phyloP scores from a whole-genome alignment of 768 basidiomycete genomes.

The Lentinula detonsa region DNA sequence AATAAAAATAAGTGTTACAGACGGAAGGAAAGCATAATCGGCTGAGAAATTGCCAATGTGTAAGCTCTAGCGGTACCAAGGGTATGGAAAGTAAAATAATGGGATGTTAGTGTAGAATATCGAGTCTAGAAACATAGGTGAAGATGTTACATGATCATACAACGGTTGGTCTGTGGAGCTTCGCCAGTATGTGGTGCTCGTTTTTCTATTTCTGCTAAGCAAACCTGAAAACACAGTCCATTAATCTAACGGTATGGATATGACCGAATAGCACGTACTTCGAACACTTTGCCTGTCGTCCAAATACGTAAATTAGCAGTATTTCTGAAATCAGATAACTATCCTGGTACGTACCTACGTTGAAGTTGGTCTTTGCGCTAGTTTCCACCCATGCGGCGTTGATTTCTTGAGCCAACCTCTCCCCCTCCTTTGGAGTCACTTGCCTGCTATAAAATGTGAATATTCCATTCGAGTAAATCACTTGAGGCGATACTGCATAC shows the following conservation, averaged over 20 bases:
- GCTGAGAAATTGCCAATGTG: conserved; percentile 2
- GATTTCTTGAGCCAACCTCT: conserved; percentile 65
- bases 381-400: conserved; percentile 84
- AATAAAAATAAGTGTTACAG: conserved; percentile 21
- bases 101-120: not conserved
- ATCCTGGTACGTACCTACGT: conserved; percentile 65
- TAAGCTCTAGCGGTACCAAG: conserved; percentile 6
- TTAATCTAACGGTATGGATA: not conserved
- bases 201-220: conserved; percentile 79
- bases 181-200: conserved; percentile 41
- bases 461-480: not conserved
- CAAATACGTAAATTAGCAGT: not conserved
- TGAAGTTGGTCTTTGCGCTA: conserved; percentile 80
- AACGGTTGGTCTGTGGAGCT: conserved; percentile 35
- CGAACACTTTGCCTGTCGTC: conserved; percentile 69
- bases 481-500: conserved; percentile 35
- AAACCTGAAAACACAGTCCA: conserved; percentile 27
- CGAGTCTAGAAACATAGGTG: not conserved
- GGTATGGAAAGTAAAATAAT: conserved; percentile 5
- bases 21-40: conserved; percentile 10
- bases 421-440: conserved; percentile 68
- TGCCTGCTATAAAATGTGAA: conserved; percentile 45
- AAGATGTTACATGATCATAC: conserved; percentile 48
- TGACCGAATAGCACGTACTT: conserved; percentile 20
- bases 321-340: not conserved